Base-by-base conservation (phyloP, 2,329 filamentous ascomycete genomes). In the Xenoacremonium recifei region DNA sequence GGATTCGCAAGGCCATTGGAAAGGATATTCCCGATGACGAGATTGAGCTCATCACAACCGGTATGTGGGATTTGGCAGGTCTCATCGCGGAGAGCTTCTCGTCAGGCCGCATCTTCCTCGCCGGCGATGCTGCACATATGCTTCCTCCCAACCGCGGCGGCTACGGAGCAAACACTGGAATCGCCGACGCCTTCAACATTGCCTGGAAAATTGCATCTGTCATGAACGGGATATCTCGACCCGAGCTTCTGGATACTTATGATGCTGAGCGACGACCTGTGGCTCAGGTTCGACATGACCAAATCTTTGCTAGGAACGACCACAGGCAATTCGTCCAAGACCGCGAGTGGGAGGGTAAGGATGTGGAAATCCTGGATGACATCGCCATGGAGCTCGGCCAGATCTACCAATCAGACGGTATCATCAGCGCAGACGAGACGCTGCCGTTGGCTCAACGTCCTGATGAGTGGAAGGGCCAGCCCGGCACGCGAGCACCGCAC, bases 171-270 rank as follows among this genome's bases (percentile, higher is more conserved):
- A 67, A 66, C 45, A 60, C 59, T 5, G 64, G 58, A 2, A 59
- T 67, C 11, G 53, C 60, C 9, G 69, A 73, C 41, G 69, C 60
- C 0, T 58, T 66, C 27, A 69, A 72, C 29, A 57, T 73, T 2
- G 61, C 65, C 1, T 72, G 69, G 69, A 72, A 71, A 48, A 42
- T 72, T 0, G 62, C 64, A 1, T 51, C 55, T 1, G 64, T 69
- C 0, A 17, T 68, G 0, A 51, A 44, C 1, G 54, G 60, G 0
- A 31, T 48, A 3, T 57, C 60, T 0, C 42, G 19, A 0, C 21
- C 45, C 3, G 42, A 31, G 0, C 39, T 72, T 1, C 50, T 71
- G 11, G 55, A 61, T 2, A 68, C 67, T 0, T 72, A 72, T 37
- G 58, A 66, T 11, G 39, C 33, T 0, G 71, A 73, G 49, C 55